Evolutionary conservation across 352 stramenopile genomes (phyloP), one percentile per base, ranked within the genome.

Genomic region (Phytopythium chamaehyphon): DNA sequence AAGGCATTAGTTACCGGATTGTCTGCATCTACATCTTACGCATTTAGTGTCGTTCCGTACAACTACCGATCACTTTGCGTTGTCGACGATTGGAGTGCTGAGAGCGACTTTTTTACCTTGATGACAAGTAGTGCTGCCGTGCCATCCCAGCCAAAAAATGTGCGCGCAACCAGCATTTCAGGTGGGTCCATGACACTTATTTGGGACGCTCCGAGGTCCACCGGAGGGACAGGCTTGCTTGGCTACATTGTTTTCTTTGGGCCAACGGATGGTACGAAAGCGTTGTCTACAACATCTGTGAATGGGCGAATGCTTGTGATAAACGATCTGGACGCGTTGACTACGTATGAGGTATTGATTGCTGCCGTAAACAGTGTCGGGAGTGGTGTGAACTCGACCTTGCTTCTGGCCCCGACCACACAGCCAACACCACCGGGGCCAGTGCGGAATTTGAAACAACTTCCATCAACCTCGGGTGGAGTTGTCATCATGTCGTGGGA

Each of bases 11-110:
- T 87, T 11, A 12, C 45, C 4, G 64, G 62, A 8, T 60, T 87
- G 8, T 12, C 52, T 2, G 57, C 66, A 15, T 82, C 66, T 35
- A 83, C 69, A 0, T 38, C 57, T 2, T 87, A 87, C 40, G 69
- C 51, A 8, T 82, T 87, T 47, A 73, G 59, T 7, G 57, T 85
- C 1, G 51, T 39, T 6, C 63, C 66, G 2, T 74, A 74, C 33
- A 87, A 83, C 39, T 78, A 73, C 6, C 64, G 63, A 3, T 76
- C 73, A 0, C 44, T 76, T 7, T 87, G 76, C 24, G 46, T 57
- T 39, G 24, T 56, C 0, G 62, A 59, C 10, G 62, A 78, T 42
- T 54, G 65, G 16, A 50, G 59, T 9, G 42, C 47, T 0, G 55
- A 53, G 23, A 58, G 71, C 21, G 60, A 71, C 0, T 61, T 76